Evolutionary conservation across 1,284 basidiomycete genomes (phyloP), one percentile per base, ranked within the genome.

Genomic region (Schizopora paradoxa): DNA sequence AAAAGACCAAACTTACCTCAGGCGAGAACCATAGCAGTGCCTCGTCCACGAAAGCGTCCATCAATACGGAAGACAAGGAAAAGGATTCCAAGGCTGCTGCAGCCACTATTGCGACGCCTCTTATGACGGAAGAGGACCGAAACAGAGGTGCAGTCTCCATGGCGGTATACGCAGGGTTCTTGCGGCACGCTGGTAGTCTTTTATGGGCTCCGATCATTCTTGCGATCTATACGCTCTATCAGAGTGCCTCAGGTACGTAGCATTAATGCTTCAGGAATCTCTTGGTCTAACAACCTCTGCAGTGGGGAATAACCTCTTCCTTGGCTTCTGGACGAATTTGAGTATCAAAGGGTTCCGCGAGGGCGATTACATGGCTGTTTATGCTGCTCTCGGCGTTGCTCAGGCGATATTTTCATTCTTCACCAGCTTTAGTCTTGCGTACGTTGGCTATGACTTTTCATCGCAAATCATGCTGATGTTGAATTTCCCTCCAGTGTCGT

Each of bases 351-450:
- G 73, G 1, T 81, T 82, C 57, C 58, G 34, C 2, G 69, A 79
- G 53, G 74, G 70, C 1, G 66, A 80, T 42, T 86, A 85, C 58
- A 85, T 86, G 72, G 82, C 66, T 3, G 71, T 82, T 14, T 87
- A 86, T 55, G 78, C 77, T 3, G 73, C 67, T 7, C 66, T 86
- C 10, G 82, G 80, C 63, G 58, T 69, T 14, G 70, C 72, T 1
- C 68, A 73, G 51, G 77, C 77, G 4, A 37, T 83, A 4, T 73
- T 79, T 49, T 69, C 73, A 1, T 84, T 82, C 58, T 41, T 72
- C 13, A 61, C 77, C 50, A 77, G 72, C 49, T 70, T 76, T 47
- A 61, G 68, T 1, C 73, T 82, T 45, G 67, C 72, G 77, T 79
- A 50, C 57, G 68, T 59, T 8, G 16, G 13, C 8, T 32, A 7